Conservation (phyloP, 2,329 filamentous ascomycete genomes). For the Furcasterigmium sp. region DNA sequence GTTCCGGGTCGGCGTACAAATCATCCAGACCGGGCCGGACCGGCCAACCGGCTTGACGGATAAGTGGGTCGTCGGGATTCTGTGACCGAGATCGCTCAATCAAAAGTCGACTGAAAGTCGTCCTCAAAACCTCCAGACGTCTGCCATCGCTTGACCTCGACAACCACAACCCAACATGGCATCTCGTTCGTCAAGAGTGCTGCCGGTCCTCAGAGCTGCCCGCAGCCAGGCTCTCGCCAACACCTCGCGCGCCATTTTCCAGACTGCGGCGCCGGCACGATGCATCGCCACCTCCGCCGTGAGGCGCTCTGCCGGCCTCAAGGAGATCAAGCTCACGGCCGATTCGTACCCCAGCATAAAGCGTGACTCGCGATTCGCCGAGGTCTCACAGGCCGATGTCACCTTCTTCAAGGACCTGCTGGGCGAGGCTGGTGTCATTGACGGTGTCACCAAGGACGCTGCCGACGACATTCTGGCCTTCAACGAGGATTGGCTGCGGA, state of each 20-base stretch:
- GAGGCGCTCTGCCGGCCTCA: conserved; percentile 6
- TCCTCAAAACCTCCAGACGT: neutral
- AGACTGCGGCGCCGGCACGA: neutral
- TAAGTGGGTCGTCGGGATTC: neutral
- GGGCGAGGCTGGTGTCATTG: conserved; percentile 76
- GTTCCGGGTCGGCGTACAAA: too few relatives aligned
- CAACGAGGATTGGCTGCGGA: conserved; percentile 99
- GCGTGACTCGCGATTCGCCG: conserved; percentile 69
- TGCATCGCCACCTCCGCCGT: conserved; percentile 8
- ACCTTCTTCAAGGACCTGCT: conserved; percentile 77
- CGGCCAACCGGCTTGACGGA: too few relatives aligned
- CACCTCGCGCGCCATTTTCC: conserved; percentile 3
- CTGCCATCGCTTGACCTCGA: neutral
- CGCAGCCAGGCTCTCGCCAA: conserved; percentile 10
- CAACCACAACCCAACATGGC: conserved; percentile 9
- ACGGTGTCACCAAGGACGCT: conserved; percentile 70
- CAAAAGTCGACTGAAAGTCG: neutral
- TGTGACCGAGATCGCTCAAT: neutral
- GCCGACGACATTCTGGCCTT: conserved; percentile 81
- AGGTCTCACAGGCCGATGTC: conserved; percentile 75
- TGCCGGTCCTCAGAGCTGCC: conserved; percentile 12
- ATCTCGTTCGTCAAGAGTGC: conserved; percentile 10
- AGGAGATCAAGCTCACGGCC: conserved; percentile 64
- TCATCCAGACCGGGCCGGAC: too few relatives aligned
- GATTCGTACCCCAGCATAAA: conserved; percentile 82